Percentiles rank a stretch among this genome's conserved stretches.
phyloP scores from a whole-genome alignment of 164 flowering plant genomes.

The Nelumbo lutea region DNA sequence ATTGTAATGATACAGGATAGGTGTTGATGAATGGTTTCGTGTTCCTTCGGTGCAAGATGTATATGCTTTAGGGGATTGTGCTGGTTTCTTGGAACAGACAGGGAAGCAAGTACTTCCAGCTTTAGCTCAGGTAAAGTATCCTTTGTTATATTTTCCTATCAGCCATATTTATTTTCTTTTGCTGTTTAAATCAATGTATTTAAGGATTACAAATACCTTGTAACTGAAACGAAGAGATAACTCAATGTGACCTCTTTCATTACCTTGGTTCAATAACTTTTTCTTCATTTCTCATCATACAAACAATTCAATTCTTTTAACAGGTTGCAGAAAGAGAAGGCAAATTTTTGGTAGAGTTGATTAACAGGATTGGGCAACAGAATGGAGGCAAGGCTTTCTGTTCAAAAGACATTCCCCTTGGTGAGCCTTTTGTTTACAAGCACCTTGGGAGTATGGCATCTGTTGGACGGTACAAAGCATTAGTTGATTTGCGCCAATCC shows the following conservation, averaged over 20 bases:
- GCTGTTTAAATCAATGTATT: background rate
- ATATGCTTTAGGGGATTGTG: conserved; percentile 88
- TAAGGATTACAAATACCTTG: no score
- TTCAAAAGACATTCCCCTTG: conserved; percentile 44
- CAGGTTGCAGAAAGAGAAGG: conserved; percentile 93
- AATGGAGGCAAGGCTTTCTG: conserved; percentile 60
- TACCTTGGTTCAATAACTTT: no score
- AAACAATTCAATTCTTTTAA: background rate
- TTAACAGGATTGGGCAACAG: conserved; percentile 55
- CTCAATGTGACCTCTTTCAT: no score
- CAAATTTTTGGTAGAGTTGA: conserved; percentile 53
- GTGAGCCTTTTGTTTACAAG: conserved; percentile 77
- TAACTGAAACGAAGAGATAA: no score
- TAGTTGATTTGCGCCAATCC: conserved; percentile 72
- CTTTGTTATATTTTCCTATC: background rate
- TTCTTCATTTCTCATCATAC: background rate
- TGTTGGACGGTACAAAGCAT: conserved; percentile 77
- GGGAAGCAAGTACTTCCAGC: conserved; percentile 85
- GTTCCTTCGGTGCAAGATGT: conserved; percentile 88
- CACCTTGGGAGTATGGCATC: conserved; percentile 94
- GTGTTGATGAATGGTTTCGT: conserved; percentile 76
- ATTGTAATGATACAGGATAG: conserved; percentile 44
- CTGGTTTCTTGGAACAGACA: conserved; percentile 78
- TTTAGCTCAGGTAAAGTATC: conserved; percentile 68
- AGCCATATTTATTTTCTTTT: background rate